Percentiles rank a stretch among this genome's conserved stretches.
Conservation (phyloP, 345 rosid genomes). For the Mallotus nudiflorus region DNA sequence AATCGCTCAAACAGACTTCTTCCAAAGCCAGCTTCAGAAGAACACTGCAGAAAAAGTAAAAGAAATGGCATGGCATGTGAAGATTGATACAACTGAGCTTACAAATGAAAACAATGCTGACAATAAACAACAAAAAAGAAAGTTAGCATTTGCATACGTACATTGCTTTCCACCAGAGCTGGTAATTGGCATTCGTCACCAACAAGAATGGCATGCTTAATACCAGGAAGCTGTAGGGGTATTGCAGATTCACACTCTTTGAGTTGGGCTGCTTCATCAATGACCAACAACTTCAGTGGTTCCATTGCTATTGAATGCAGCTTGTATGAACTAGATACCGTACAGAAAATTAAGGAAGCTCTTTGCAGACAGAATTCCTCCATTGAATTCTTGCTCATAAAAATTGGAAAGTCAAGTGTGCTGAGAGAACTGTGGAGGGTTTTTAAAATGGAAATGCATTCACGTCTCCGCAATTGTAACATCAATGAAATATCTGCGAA, state of each 20-base stretch:
- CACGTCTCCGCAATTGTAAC: slow-evolving; percentile 17
- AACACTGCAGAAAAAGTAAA: slow-evolving; percentile 36
- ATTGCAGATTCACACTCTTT: slow-evolving; percentile 58
- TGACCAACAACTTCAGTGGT: slow-evolving; percentile 43
- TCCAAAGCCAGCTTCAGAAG: slow-evolving; percentile 39
- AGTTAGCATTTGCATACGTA: too few species aligned
- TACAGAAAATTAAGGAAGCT: slow-evolving; percentile 43
- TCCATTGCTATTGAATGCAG: slow-evolving; percentile 23
- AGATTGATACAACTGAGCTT: background rate
- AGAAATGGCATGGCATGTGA: background rate
- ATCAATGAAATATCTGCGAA: background rate
- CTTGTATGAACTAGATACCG: slow-evolving; percentile 39
- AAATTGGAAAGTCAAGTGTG: slow-evolving; percentile 29
- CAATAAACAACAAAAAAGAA: too few species aligned
- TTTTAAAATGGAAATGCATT: slow-evolving; percentile 32
- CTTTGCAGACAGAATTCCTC: slow-evolving; percentile 35
- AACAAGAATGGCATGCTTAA: slow-evolving; percentile 42
- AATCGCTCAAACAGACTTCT: slow-evolving; percentile 74
- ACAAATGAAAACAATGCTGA: too few species aligned
- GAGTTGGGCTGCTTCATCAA: slow-evolving; percentile 68
- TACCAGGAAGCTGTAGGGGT: slow-evolving; percentile 45
- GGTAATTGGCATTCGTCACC: slow-evolving; percentile 62
- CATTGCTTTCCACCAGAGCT: slow-evolving; percentile 47
- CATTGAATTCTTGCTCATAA: background rate
- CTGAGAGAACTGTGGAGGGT: slow-evolving; percentile 13